phyloP scores from a whole-genome alignment of 2,329 filamentous ascomycete species.

The Stachybotrys echinatus region DNA sequence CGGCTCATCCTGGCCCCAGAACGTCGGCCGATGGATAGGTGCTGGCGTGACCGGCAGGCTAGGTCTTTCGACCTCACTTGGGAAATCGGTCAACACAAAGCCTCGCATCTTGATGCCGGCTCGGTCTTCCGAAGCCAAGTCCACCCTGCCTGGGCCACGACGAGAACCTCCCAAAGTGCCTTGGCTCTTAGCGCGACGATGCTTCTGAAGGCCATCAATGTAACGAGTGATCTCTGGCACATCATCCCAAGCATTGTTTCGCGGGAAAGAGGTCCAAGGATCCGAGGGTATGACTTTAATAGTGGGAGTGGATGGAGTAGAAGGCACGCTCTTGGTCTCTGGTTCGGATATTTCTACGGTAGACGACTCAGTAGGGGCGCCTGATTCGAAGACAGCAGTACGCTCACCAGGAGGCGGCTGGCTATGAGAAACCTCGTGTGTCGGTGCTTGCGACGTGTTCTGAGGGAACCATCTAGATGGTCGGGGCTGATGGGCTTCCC shows the following conservation, averaged over 20 bases:
- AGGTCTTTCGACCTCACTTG: conserved; percentile 73
- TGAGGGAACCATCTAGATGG: conserved; percentile 56
- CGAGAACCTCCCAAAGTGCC: conserved; percentile 10
- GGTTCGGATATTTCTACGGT: conserved; percentile 25
- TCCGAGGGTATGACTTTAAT: conserved; percentile 43
- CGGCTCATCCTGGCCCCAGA: conserved; percentile 52
- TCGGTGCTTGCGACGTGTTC: conserved; percentile 7
- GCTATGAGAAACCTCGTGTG: background rate
- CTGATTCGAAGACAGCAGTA: conserved; percentile 10
- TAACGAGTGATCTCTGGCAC: conserved; percentile 84
- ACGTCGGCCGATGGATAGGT: conserved; percentile 63
- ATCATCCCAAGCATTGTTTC: conserved; percentile 88
- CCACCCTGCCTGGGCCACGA: conserved; percentile 8
- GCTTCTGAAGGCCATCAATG: conserved; percentile 69
- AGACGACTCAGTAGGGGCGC: conserved; percentile 25
- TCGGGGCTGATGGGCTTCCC: conserved; percentile 67
- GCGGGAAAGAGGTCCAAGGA: conserved; percentile 69
- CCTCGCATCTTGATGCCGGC: conserved; percentile 26
- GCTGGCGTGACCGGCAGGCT: conserved; percentile 89
- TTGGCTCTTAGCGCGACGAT: conserved; percentile 34
- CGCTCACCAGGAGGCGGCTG: conserved; percentile 18
- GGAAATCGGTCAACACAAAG: conserved; percentile 81
- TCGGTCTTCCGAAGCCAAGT: conserved; percentile 6
- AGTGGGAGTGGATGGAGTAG: conserved; percentile 44
- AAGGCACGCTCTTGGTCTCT: conserved; percentile 30